Base-by-base conservation (phyloP, 73 alveolate species). In the Paramecium sonneborni region DNA sequence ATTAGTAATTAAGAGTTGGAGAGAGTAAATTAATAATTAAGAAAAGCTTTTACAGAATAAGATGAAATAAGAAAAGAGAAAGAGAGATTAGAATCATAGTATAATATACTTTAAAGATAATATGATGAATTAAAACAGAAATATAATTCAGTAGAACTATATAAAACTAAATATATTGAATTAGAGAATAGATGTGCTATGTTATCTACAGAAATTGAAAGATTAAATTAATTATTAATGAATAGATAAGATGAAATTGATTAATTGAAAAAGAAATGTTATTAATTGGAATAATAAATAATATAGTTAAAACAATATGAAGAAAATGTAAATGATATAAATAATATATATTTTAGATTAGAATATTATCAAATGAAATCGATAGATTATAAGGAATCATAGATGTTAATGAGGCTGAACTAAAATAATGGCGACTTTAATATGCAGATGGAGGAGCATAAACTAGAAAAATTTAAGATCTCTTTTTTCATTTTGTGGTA, bases 131-230 rank as follows among this genome's bases (percentile, higher is more conserved):
- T 43, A 15, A 39, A 44, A 79, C 7, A 41, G 48, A 79, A 46
- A 46, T 79, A 41, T 24, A 23, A 21, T 23, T 79, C 69, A 1
- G 14, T 43, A 18, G 90, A 79, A 18, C 11, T 39, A 21, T 79
- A 79, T 44, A 79, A 79, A 79, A 12, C 90, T 12, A 79, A 41
- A 79, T 79, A 79, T 79, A 41, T 79, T 18, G 90, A 79, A 30
- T 43, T 79, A 43, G 90, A 79, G 15, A 79, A 79, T 44, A 79
- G 72, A 79, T 79, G 90, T 79, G 90, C 90, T 46, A 79, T 79
- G 90, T 44, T 79, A 24, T 79, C 90, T 21, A 79, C 90, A 3
- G 90, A 79, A 46, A 43, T 79, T 0, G 90, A 79, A 41, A 38
- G 90, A 79, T 46, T 79, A 10, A 30, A 79, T 23, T 39, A 38